phyloP scores from a whole-genome alignment of 306 rosid genomes.

The Glycine tomentella region DNA sequence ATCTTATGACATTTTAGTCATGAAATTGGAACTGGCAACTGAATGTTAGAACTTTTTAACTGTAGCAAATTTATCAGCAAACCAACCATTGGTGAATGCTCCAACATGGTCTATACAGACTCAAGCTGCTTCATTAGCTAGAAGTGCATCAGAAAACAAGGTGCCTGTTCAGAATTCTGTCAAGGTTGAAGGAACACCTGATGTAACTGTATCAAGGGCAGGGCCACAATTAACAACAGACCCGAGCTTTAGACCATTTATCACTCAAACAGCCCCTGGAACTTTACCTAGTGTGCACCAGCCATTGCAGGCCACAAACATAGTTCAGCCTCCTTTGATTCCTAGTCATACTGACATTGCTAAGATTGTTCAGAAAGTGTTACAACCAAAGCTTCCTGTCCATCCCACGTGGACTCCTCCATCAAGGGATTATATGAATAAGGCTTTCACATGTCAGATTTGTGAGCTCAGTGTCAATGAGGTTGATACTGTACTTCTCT shows the following conservation, averaged over 20 bases:
- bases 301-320: slow-evolving; percentile 65
- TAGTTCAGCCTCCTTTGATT: slow-evolving; percentile 68
- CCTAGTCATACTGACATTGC: slow-evolving; percentile 81
- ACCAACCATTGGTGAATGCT: slow-evolving; percentile 64
- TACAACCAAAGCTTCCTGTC: slow-evolving; percentile 83
- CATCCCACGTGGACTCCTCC: slow-evolving; percentile 98
- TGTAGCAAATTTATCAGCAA: slow-evolving; percentile 56
- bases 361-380: slow-evolving; percentile 76
- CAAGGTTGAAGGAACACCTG: slow-evolving; percentile 68
- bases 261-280: slow-evolving; percentile 70
- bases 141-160: slow-evolving; percentile 76
- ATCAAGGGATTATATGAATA: slow-evolving; percentile 97
- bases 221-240: slow-evolving; percentile 63
- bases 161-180: slow-evolving; percentile 57
- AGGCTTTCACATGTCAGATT: slow-evolving; percentile 82
- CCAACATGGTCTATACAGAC: slow-evolving; percentile 81
- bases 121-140: slow-evolving; percentile 65
- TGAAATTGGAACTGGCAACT: slow-evolving; percentile 35
- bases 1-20: slow-evolving; percentile 38
- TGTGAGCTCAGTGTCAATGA: slow-evolving; percentile 84
- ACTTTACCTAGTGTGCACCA: slow-evolving; percentile 63
- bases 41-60: slow-evolving; percentile 38
- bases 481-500: slow-evolving; percentile 86
- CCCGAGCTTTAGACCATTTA: slow-evolving; percentile 70
- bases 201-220: slow-evolving; percentile 46